Percentiles rank a stretch among this genome's conserved stretches.
phyloP scores from a whole-genome alignment of 768 basidiomycete genomes.

The Russula sp. region DNA sequence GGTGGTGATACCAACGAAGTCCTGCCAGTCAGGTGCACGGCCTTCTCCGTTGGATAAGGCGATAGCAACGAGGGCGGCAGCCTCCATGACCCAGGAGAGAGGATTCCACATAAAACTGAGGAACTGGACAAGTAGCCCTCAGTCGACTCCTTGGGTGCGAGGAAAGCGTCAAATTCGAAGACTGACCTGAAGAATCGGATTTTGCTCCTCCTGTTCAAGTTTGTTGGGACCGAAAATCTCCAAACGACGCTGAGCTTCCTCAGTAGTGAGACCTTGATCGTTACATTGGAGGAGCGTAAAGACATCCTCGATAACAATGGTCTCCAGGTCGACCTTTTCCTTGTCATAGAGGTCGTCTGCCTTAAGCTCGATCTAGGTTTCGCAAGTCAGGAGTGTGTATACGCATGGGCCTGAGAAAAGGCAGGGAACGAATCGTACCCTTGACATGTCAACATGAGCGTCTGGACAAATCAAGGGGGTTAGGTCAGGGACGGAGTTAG shows the following conservation, averaged over 20 bases:
- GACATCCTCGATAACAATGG: conserved; percentile 93
- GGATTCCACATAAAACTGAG: conserved; percentile 99
- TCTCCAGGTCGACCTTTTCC: conserved; percentile 99
- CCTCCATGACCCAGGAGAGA: conserved; percentile 99
- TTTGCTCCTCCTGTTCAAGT: conserved; percentile 86
- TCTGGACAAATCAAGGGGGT: conserved; percentile 38
- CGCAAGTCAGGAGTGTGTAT: not conserved
- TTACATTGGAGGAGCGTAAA: conserved; percentile 92
- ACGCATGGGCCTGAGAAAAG: not conserved
- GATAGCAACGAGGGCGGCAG: conserved; percentile 90
- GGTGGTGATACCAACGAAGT: conserved; percentile 94
- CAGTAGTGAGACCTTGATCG: conserved; percentile 66
- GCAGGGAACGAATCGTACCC: conserved; percentile 35
- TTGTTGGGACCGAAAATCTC: conserved; percentile 97
- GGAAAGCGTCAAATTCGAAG: not conserved
- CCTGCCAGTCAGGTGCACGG: conserved; percentile 90
- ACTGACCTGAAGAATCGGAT: conserved; percentile 48
- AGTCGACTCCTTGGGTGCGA: not conserved
- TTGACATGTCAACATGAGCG: conserved; percentile 83
- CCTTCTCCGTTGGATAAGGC: conserved; percentile 89
- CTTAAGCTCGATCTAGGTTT: conserved; percentile 68
- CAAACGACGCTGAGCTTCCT: conserved; percentile 78
- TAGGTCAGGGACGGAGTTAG: conserved; percentile 10
- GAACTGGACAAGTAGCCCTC: conserved; percentile 45
- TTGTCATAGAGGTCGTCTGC: conserved; percentile 95